These are phyloP conservation scores for Phtheirospermum japonicum DNA, from an alignment of 257 asterid genomes.

Conservation along the genomic window DNA sequence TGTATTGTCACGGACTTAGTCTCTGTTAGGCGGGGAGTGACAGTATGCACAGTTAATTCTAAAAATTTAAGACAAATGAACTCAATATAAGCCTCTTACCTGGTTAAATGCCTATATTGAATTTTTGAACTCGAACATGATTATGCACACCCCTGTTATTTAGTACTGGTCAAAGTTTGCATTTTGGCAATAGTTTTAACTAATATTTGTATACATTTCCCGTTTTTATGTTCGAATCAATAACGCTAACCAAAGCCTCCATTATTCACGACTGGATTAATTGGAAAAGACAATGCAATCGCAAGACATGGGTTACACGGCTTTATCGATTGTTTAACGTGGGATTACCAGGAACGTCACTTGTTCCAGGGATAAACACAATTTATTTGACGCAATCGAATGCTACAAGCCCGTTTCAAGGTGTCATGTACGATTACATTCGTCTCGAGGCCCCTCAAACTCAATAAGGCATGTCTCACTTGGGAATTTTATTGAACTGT, in stretches of 20 bases:
- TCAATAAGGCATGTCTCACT: background rate
- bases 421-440: slow-evolving; percentile 71
- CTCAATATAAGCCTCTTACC: background rate
- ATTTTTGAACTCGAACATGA: too few species aligned
- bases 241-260: slow-evolving; percentile 31
- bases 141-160: too few species aligned
- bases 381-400: slow-evolving; percentile 61
- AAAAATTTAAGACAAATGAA: background rate
- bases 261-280: slow-evolving; percentile 49
- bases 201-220: too few species aligned
- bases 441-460: slow-evolving; percentile 45
- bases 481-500: background rate
- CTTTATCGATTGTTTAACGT: slow-evolving; percentile 62
- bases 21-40: too few species aligned
- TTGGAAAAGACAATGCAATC: slow-evolving; percentile 77
- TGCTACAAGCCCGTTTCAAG: slow-evolving; percentile 51
- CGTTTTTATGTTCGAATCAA: slow-evolving; percentile 51
- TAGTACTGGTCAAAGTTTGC: too few species aligned
- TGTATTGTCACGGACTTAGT: too few species aligned
- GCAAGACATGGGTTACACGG: slow-evolving; percentile 84
- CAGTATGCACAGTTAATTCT: too few species aligned
- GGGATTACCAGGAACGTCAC: slow-evolving; percentile 36
- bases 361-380: slow-evolving; percentile 48
- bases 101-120: too few species aligned
- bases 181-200: too few species aligned